Evolutionary conservation across 257 asterid species (phyloP), one percentile per base, ranked within the genome.

Genomic region (Primulina eburnea): DNA sequence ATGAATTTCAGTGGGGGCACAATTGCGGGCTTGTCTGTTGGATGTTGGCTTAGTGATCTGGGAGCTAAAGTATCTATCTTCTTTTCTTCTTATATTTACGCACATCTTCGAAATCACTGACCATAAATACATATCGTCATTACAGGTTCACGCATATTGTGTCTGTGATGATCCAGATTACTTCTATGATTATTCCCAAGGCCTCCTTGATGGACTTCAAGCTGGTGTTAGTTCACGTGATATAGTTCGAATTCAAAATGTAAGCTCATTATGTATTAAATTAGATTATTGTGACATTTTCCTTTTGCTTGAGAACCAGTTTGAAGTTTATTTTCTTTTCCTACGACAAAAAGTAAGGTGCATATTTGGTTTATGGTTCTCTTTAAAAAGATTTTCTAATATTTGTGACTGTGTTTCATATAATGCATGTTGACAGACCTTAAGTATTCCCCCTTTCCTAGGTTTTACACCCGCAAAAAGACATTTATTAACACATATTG

Each of bases 111-210:
- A 71, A 60, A 65, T 18, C 4, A 5, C 20, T 69, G 47, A 26
- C 43, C 28, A 20, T 55, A 62, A 68, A 68, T 71, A 16, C 67
- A 71, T 63, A 60, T 40, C 20, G 17, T 34, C 30, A 26, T 61
- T 76, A 63, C 75, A 93, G 99, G 91, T 93, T 69, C 84, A 76
- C 76, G 97, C 99, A 9, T 89, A 79, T 74, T 71, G 92, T 69
- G 99, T 93, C 61, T 90, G 97, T 75, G 97, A 93, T 72, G 96
- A 90, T 77, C 99, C 97, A 4, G 85, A 88, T 47, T 93, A 93
- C 84, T 90, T 90, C 79, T 90, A 87, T 61, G 90, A 89, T 14
- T 90, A 78, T 60, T 79, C 79, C 66, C 97, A 93, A 84, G 85
- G 79, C 78, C 85, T 90, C 24, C 94, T 89, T 40, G 96, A 90